Evolutionary conservation across 2,329 filamentous ascomycete species (phyloP).

Genomic region (Magnaporthiopsis incrustans): DNA sequence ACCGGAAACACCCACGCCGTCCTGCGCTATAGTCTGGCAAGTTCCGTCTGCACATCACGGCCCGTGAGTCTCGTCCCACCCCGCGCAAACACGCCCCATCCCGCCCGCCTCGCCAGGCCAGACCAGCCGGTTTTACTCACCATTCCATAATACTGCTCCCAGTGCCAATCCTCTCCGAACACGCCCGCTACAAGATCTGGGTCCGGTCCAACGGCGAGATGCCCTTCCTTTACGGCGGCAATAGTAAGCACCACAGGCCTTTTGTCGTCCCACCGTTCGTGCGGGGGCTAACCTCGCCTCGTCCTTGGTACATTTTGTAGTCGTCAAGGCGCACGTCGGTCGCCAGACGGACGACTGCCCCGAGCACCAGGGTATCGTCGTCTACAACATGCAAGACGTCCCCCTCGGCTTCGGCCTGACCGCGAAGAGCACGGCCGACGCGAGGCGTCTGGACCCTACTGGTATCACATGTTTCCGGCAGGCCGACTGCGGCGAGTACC

Average conservation of each 20-base stretch:
- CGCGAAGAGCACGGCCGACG: conserved; percentile 77
- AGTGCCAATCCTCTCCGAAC: conserved; percentile 77
- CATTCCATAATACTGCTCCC: not conserved
- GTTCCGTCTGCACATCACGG: conserved; percentile 89
- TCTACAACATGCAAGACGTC: conserved; percentile 87
- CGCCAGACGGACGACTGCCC: conserved; percentile 87
- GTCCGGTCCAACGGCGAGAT: conserved; percentile 94
- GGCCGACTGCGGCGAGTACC: conserved; percentile 88
- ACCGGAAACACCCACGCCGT: conserved; percentile 7
- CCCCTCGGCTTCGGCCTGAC: conserved; percentile 92
- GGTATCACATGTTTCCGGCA: conserved; percentile 85
- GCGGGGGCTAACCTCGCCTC: no score
- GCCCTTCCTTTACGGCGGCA: conserved; percentile 92
- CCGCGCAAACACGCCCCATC: not conserved
- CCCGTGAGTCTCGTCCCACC: conserved; percentile 18
- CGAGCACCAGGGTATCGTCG: conserved; percentile 84
- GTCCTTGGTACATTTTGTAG: conserved; percentile 14
- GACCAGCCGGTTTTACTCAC: not conserved
- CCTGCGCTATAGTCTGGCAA: conserved; percentile 63
- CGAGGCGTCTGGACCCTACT: conserved; percentile 79
- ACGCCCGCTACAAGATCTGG: conserved; percentile 96
- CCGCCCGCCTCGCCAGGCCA: no score
- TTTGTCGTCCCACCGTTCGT: no score
- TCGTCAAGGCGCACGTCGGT: conserved; percentile 64
- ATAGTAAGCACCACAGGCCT: conserved; percentile 27